These are phyloP conservation scores for Podaxis mareebaensis DNA, from an alignment of 768 basidiomycete genomes.

Conservation along the genomic window DNA sequence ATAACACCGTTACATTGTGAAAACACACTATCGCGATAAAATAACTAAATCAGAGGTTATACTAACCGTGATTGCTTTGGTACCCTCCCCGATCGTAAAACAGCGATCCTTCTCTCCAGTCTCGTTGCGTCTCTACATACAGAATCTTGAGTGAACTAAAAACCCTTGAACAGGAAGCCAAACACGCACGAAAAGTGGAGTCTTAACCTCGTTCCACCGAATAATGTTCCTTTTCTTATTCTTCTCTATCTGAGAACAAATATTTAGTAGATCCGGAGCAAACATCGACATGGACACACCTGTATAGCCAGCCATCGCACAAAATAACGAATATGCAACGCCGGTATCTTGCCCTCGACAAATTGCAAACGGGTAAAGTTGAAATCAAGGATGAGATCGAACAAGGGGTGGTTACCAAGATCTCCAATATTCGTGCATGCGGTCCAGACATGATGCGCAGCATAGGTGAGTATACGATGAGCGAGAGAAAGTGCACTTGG, in stretches of 20 bases:
- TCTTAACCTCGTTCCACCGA: neutral
- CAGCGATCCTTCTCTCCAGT: neutral
- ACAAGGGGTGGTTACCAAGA: neutral
- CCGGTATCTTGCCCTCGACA: neutral
- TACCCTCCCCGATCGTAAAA: neutral
- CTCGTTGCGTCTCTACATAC: neutral
- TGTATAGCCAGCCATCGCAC: neutral
- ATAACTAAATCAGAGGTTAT: neutral
- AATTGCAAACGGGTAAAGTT: neutral
- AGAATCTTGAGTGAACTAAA: neutral
- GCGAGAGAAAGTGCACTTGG: neutral
- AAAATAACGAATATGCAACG: neutral
- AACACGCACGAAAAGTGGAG: neutral
- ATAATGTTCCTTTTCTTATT: neutral
- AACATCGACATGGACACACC: neutral
- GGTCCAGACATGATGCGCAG: conserved; percentile 1
- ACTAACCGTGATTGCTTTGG: neutral
- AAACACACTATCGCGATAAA: neutral
- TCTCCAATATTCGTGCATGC: conserved; percentile 1
- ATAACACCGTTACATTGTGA: too few relatives aligned
- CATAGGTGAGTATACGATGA: neutral
- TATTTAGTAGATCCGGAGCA: neutral
- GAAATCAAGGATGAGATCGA: neutral
- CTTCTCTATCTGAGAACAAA: neutral
- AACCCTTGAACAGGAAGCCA: neutral